A percentile compares a stretch with the other conserved stretches of the same genome.
Conservation (phyloP, 306 rosid species). For the Pachyrhizus erosus region DNA sequence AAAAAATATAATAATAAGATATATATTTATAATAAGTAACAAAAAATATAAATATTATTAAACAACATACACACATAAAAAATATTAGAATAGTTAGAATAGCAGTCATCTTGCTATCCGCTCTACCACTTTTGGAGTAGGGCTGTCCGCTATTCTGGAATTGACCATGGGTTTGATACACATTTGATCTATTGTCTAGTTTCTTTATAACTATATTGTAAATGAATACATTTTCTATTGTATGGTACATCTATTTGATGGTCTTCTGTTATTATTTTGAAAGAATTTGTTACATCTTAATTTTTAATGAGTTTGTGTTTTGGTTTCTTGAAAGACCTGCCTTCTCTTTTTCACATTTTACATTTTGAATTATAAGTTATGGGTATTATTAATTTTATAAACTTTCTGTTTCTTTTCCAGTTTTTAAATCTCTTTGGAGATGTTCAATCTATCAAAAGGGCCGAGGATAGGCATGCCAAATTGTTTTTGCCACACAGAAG, state of each 20-base stretch:
- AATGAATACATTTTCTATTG: background rate
- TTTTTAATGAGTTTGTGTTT: background rate
- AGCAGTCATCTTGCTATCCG: no score
- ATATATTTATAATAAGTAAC: no score
- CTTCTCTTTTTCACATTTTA: background rate
- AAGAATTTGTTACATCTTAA: background rate
- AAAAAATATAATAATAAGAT: no score
- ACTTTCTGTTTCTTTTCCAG: constrained; percentile 56
- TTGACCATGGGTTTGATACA: no score
- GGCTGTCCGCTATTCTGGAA: no score
- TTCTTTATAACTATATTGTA: no score
- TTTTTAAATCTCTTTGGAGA: constrained; percentile 95
- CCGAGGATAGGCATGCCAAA: constrained; percentile 93
- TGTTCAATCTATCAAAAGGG: constrained; percentile 83
- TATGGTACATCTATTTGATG: background rate
- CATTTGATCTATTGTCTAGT: no score
- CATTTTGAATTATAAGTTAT: background rate
- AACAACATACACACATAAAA: no score
- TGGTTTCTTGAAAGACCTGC: constrained; percentile 10
- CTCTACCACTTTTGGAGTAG: no score
- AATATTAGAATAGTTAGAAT: no score
- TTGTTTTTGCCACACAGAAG: constrained; percentile 86
- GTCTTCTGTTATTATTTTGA: background rate
- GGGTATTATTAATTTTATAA: constrained; percentile 33
- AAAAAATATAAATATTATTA: no score